Conservation (phyloP, 2,329 filamentous ascomycete genomes). For the Cryphonectria japonica region DNA sequence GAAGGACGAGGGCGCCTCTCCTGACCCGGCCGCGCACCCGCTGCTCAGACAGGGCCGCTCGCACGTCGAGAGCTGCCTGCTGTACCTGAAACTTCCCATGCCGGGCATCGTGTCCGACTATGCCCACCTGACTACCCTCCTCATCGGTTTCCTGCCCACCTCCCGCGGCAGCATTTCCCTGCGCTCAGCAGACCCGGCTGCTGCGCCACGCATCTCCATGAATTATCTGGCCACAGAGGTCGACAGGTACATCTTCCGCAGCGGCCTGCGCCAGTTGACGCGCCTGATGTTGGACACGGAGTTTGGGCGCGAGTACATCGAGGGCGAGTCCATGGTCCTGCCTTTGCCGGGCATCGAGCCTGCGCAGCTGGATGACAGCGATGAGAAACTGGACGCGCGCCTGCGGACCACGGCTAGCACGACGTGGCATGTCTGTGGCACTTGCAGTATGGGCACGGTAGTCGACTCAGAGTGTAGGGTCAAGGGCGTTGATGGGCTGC, state of each 20-base stretch:
- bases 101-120: slow-evolving; percentile 29
- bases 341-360: slow-evolving; percentile 31
- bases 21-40: slow-evolving; percentile 28
- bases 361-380: slow-evolving; percentile 32
- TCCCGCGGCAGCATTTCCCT: slow-evolving; percentile 37
- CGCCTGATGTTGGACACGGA: slow-evolving; percentile 32
- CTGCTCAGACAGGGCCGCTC: slow-evolving; percentile 32
- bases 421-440: slow-evolving; percentile 38
- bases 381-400: slow-evolving; percentile 38
- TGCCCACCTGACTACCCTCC: slow-evolving; percentile 32
- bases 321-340: slow-evolving; percentile 32
- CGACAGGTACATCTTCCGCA: slow-evolving; percentile 38
- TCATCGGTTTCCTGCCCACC: slow-evolving; percentile 34
- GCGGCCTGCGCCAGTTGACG: slow-evolving; percentile 34
- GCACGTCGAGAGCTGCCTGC: slow-evolving; percentile 34
- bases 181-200: slow-evolving; percentile 29
- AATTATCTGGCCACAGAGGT: slow-evolving; percentile 36
- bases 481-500: slow-evolving; percentile 42
- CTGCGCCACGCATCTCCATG: slow-evolving; percentile 36
- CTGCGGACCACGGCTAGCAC: slow-evolving; percentile 30
- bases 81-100: slow-evolving; percentile 31
- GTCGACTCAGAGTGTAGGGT: slow-evolving; percentile 41
- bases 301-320: slow-evolving; percentile 35
- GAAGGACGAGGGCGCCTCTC: slow-evolving; percentile 33
- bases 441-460: slow-evolving; percentile 41